phyloP scores from a whole-genome alignment of 768 basidiomycete species.

The Macrolepiota albuminosa region DNA sequence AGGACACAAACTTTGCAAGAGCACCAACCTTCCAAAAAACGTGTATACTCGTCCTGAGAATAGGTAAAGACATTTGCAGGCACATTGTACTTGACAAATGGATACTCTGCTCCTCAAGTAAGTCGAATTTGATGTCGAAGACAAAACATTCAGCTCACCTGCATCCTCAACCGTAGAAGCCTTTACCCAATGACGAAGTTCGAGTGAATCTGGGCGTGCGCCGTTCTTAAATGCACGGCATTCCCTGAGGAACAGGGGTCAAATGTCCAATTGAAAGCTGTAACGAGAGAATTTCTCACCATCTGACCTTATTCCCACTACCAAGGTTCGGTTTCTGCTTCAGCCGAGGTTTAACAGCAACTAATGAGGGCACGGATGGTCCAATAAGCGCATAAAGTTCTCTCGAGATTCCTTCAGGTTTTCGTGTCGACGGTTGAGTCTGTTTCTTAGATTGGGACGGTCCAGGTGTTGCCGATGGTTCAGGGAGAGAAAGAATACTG shows the following conservation, averaged over 20 bases:
- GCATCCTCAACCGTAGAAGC: slow-evolving; percentile 45
- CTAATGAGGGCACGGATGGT: slow-evolving; percentile 84
- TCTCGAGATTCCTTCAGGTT: slow-evolving; percentile 88
- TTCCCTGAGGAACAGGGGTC: slow-evolving; percentile 47
- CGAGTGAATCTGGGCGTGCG: slow-evolving; percentile 63
- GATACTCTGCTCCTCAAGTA: slow-evolving; percentile 50
- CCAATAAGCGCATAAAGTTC: slow-evolving; percentile 95
- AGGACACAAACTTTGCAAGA: background rate
- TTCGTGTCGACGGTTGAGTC: slow-evolving; percentile 38
- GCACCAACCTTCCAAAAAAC: slow-evolving; percentile 66
- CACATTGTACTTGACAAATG: slow-evolving; percentile 80
- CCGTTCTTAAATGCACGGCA: slow-evolving; percentile 68
- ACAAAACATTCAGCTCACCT: slow-evolving; percentile 35
- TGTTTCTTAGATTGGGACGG: slow-evolving; percentile 47
- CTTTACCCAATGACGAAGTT: slow-evolving; percentile 83
- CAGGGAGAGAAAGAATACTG: slow-evolving; percentile 70
- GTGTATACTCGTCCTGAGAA: slow-evolving; percentile 82
- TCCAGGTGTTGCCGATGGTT: slow-evolving; percentile 33
- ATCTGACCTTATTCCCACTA: slow-evolving; percentile 59
- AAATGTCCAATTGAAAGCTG: background rate
- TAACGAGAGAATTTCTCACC: slow-evolving; percentile 38
- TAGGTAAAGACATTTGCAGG: slow-evolving; percentile 63
- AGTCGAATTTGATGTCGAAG: background rate
- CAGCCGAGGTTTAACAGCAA: slow-evolving; percentile 74
- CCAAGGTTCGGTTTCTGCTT: slow-evolving; percentile 84